Conservation (phyloP, 352 stramenopile species). For the Phytophthora constricta region DNA sequence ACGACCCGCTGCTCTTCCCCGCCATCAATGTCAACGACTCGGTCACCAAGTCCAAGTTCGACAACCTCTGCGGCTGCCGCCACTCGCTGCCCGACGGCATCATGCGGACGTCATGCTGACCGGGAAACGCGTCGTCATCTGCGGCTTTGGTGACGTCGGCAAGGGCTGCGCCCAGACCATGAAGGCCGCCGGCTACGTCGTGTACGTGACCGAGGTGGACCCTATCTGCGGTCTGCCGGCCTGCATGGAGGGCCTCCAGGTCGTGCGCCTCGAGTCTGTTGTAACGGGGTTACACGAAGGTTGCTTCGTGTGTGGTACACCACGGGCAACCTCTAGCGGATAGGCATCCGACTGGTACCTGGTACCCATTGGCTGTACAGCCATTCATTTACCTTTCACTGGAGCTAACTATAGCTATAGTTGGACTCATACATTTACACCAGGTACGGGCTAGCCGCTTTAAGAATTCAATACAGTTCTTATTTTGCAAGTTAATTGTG, state of each 20-base stretch:
- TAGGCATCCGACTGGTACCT: too few species aligned
- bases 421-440: too few species aligned
- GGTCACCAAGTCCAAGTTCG: conserved; percentile 99
- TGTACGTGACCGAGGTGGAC: conserved; percentile 99
- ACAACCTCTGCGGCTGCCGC: conserved; percentile 99
- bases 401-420: too few species aligned
- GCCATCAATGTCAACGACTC: conserved; percentile 99
- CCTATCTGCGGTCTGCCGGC: conserved; percentile 98
- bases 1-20: conserved; percentile 95
- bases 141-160: conserved; percentile 98
- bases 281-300: too few species aligned
- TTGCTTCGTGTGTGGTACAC: too few species aligned
- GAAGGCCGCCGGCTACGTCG: conserved; percentile 95
- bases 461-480: too few species aligned
- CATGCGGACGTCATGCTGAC: conserved; percentile 99
- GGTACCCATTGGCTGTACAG: too few species aligned
- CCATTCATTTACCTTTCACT: too few species aligned
- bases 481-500: too few species aligned
- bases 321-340: too few species aligned
- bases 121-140: conserved; percentile 98
- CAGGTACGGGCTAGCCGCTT: too few species aligned
- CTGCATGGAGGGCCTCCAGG: conserved; percentile 98
- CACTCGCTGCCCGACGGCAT: conserved; percentile 98
- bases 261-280: conserved; percentile 94
- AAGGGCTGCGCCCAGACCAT: conserved; percentile 98